phyloP scores from a whole-genome alignment of 306 rosid species.

The Sphenostylis stenocarpa region DNA sequence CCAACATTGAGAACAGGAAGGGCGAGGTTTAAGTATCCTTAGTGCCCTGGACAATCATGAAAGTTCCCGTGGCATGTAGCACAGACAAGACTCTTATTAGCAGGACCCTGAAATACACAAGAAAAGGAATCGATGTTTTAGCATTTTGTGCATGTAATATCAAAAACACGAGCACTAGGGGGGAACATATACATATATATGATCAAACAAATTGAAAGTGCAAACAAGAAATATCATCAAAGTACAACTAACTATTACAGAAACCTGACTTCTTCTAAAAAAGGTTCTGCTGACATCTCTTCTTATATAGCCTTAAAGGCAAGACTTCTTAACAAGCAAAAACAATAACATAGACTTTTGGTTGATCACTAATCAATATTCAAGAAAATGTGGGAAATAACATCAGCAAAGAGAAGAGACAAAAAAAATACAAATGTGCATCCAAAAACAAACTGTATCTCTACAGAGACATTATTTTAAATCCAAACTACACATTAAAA shows the following conservation, averaged over 20 bases:
- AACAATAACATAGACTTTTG: neutral
- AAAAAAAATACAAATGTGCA: neutral
- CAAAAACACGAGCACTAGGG: neutral
- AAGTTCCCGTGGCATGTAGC: constrained; percentile 71
- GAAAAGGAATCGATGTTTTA: neutral
- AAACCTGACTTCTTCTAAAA: neutral
- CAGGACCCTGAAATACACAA: constrained; percentile 66
- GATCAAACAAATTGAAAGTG: neutral
- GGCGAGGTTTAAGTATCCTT: constrained; percentile 65
- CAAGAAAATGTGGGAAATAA: neutral
- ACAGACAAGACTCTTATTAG: constrained; percentile 59
- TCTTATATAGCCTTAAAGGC: neutral
- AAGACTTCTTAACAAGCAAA: neutral
- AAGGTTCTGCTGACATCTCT: neutral
- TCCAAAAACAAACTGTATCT: neutral
- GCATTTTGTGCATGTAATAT: neutral
- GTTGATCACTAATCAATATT: neutral
- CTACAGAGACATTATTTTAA: neutral
- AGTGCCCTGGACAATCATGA: constrained; percentile 81
- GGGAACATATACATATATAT: neutral
- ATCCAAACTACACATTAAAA: neutral
- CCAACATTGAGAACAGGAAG: constrained; percentile 84
- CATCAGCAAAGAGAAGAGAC: neutral
- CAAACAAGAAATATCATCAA: neutral
- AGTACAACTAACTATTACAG: neutral